Evolutionary conservation across 2,329 filamentous ascomycete genomes (phyloP).

Genomic region (Apiospora phragmitis): DNA sequence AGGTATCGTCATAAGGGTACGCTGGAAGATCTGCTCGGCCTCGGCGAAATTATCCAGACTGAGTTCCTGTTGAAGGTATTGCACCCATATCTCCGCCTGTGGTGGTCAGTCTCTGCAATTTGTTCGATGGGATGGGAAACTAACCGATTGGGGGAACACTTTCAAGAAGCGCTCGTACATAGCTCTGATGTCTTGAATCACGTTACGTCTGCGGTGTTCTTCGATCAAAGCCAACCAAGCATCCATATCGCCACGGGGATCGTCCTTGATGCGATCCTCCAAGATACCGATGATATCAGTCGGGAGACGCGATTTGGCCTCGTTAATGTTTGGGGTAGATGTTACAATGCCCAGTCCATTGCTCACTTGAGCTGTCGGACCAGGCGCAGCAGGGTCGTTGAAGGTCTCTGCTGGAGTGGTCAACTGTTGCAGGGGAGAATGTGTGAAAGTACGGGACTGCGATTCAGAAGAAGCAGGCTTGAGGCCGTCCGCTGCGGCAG

Average conservation of each 20-base stretch:
- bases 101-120: constrained; percentile 33
- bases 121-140: constrained; percentile 38
- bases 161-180: constrained; percentile 86
- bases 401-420: constrained; percentile 20
- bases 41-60: constrained; percentile 78
- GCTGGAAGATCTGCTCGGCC: constrained; percentile 81
- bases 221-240: constrained; percentile 87
- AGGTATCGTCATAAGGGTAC: constrained; percentile 74
- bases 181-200: constrained; percentile 76
- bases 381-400: constrained; percentile 12
- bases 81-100: constrained; percentile 89
- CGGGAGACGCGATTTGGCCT: constrained; percentile 40
- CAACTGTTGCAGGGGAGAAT: constrained; percentile 27
- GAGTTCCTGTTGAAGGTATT: constrained; percentile 87
- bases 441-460: constrained; percentile 21
- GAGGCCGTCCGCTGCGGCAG: constrained; percentile 18
- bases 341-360: constrained; percentile 14
- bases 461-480: constrained; percentile 26
- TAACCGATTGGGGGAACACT: constrained; percentile 87
- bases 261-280: constrained; percentile 88
- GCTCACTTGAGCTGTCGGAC: constrained; percentile 17
- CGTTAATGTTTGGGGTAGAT: neutral
- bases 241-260: constrained; percentile 88
- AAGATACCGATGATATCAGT: constrained; percentile 77
- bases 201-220: constrained; percentile 79